Evolutionary conservation across 768 basidiomycete species (phyloP).

Genomic region (Lactifluus rugatus): DNA sequence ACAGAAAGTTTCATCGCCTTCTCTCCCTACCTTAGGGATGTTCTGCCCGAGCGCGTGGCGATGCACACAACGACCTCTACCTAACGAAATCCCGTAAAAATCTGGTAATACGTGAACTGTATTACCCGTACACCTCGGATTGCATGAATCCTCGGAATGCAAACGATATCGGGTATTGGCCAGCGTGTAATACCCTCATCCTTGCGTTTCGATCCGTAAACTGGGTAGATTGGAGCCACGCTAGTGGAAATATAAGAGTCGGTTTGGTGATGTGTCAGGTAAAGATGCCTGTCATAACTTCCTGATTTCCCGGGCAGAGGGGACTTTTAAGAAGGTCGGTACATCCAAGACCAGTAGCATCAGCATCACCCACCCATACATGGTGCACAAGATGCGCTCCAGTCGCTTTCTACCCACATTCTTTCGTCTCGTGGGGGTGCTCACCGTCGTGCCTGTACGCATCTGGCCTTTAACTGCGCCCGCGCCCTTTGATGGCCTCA

Average conservation of each 20-base stretch:
- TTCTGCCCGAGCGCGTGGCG: neutral
- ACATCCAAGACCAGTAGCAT: neutral
- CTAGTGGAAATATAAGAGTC: neutral
- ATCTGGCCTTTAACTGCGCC: neutral
- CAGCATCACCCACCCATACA: neutral
- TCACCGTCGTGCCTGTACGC: neutral
- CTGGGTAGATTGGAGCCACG: neutral
- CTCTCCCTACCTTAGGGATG: neutral
- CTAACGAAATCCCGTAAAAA: slow-evolving; percentile 2
- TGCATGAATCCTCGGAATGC: slow-evolving; percentile 4
- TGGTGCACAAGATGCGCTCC: slow-evolving; percentile 11
- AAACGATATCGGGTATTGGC: neutral
- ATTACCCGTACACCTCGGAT: neutral
- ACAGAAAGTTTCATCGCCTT: neutral
- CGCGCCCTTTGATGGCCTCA: neutral
- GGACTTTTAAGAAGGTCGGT: slow-evolving; percentile 10
- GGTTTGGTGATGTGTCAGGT: neutral
- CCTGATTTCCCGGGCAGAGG: neutral
- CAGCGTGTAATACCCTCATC: neutral
- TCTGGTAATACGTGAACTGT: neutral
- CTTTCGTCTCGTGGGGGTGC: neutral
- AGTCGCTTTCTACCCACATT: neutral
- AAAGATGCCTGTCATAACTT: neutral
- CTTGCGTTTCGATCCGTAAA: slow-evolving; percentile 1
- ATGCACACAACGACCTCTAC: neutral